phyloP scores from a whole-genome alignment of 176 grass and related monocot genomes.

The Aegilops speltoides region DNA sequence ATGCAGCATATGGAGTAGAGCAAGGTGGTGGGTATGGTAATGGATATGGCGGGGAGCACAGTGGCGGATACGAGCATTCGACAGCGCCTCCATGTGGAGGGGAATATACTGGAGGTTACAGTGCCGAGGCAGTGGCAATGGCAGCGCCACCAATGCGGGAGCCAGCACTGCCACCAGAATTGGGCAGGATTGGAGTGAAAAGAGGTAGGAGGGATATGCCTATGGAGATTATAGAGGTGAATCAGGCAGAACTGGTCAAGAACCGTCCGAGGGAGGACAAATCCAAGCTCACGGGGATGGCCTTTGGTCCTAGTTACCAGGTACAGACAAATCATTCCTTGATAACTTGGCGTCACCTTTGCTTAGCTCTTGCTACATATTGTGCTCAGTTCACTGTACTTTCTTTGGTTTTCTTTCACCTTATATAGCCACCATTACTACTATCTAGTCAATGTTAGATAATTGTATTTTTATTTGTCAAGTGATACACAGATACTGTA shows the following conservation, averaged over 20 bases:
- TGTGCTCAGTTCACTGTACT: neutral
- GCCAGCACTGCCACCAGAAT: conserved; percentile 27
- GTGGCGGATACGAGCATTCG: neutral
- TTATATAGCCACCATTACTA: neutral
- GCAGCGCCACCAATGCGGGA: conserved; percentile 26
- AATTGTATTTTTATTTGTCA: neutral
- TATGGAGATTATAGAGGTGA: conserved; percentile 75
- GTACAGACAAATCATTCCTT: conserved; percentile 33
- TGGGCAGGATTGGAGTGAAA: conserved; percentile 74
- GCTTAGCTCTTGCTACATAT: neutral
- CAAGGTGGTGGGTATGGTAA: conserved; percentile 34
- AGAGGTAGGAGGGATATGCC: conserved; percentile 77
- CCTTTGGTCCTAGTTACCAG: conserved; percentile 95
- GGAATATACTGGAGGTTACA: conserved; percentile 39
- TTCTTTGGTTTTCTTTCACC: neutral
- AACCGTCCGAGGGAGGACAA: conserved; percentile 84
- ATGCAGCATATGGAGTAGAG: conserved; percentile 35
- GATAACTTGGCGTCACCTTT: neutral
- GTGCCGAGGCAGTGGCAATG: neutral
- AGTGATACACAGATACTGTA: neutral
- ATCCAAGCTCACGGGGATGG: conserved; percentile 77
- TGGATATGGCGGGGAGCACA: conserved; percentile 21
- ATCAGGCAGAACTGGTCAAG: conserved; percentile 91
- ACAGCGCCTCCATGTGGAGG: neutral
- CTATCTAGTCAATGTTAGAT: neutral